Evolutionary conservation across 768 basidiomycete genomes (phyloP).

Genomic region (Lactarius deliciosus): DNA sequence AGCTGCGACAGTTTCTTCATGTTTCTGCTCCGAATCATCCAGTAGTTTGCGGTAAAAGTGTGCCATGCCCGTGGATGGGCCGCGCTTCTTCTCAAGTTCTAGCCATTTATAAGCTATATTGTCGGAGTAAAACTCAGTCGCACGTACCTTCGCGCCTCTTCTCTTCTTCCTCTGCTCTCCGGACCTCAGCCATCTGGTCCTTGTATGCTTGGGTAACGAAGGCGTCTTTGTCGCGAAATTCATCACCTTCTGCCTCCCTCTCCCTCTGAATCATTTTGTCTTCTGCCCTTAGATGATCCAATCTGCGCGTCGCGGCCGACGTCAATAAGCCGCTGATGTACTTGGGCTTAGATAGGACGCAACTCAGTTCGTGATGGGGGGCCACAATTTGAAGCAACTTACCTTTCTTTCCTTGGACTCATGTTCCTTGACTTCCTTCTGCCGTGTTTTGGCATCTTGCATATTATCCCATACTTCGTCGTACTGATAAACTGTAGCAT

Average conservation of each 20-base stretch:
- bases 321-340: slow-evolving; percentile 81
- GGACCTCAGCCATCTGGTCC: slow-evolving; percentile 90
- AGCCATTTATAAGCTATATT: slow-evolving; percentile 12
- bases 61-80: slow-evolving; percentile 68
- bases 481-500: slow-evolving; percentile 87
- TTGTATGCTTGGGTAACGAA: slow-evolving; percentile 98
- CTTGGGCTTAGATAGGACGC: slow-evolving; percentile 63
- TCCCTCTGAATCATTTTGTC: slow-evolving; percentile 97
- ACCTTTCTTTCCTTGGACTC: slow-evolving; percentile 81
- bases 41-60: slow-evolving; percentile 80
- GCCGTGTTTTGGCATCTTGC: slow-evolving; percentile 77
- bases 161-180: slow-evolving; percentile 92
- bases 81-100: slow-evolving; percentile 60
- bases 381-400: slow-evolving; percentile 29
- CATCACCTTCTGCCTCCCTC: slow-evolving; percentile 88
- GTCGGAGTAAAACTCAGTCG: neutral
- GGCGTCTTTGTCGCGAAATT: slow-evolving; percentile 92
- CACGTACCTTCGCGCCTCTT: slow-evolving; percentile 77
- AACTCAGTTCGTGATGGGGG: slow-evolving; percentile 12
- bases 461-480: slow-evolving; percentile 97
- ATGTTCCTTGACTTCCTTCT: slow-evolving; percentile 73
- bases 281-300: slow-evolving; percentile 91
- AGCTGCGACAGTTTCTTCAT: slow-evolving; percentile 86
- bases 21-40: slow-evolving; percentile 76
- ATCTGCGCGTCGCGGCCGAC: slow-evolving; percentile 80